phyloP scores from a whole-genome alignment of 1,284 basidiomycete genomes.

The Melampsora americana region DNA sequence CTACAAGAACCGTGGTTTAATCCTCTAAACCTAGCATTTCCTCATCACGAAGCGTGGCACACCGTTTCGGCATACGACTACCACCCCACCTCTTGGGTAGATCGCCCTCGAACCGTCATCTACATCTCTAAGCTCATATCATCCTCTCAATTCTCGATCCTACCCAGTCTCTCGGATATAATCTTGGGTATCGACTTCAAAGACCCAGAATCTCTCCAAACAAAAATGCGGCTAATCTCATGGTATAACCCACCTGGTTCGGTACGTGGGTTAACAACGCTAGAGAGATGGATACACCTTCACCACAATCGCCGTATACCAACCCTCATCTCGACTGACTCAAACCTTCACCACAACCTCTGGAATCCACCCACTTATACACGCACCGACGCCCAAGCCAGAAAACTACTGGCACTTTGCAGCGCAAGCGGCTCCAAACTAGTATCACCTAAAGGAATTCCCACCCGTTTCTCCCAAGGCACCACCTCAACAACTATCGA shows the following conservation, averaged over 20 bases:
- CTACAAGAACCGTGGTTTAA: slow-evolving; percentile 1
- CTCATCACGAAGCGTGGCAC: background rate
- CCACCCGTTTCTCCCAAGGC: background rate
- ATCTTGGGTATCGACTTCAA: background rate
- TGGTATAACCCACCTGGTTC: background rate
- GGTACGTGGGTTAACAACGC: background rate
- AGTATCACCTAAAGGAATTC: background rate
- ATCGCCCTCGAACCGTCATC: background rate
- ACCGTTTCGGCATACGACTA: background rate
- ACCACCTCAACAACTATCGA: too few species aligned
- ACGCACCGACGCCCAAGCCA: background rate
- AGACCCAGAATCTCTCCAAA: background rate
- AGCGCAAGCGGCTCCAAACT: background rate
- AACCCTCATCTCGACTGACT: background rate
- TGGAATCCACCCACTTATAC: background rate
- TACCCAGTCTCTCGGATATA: background rate
- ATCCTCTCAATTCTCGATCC: background rate
- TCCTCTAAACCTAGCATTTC: background rate
- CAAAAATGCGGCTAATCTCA: background rate
- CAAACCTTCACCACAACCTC: background rate
- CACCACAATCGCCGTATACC: background rate
- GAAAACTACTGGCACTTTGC: background rate
- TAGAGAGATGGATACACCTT: background rate
- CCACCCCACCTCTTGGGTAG: background rate
- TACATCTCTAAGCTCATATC: background rate